phyloP scores from a whole-genome alignment of 192 early-diverging fungal species.

The Kickxella alabastrina region DNA sequence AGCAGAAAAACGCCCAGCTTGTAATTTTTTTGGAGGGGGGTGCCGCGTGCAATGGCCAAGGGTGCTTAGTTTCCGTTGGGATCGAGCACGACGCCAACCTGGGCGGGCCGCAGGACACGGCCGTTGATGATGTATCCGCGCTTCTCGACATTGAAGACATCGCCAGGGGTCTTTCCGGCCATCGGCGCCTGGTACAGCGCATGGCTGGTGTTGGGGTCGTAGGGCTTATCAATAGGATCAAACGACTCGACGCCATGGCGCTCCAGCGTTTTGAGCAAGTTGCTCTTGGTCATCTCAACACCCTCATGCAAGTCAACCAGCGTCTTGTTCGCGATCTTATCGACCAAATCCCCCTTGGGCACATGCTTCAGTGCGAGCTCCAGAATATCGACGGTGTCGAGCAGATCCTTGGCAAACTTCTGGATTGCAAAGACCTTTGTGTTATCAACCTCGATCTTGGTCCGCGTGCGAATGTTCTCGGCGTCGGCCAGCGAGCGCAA shows the following conservation, averaged over 20 bases:
- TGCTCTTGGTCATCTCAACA: slow-evolving; percentile 81
- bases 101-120: slow-evolving; percentile 87
- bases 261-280: slow-evolving; percentile 82
- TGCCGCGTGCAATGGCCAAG: too few relatives aligned
- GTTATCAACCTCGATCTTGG: slow-evolving; percentile 78
- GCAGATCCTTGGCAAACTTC: slow-evolving; percentile 97
- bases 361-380: slow-evolving; percentile 85
- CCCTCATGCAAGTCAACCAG: slow-evolving; percentile 82
- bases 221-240: slow-evolving; percentile 80
- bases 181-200: slow-evolving; percentile 93
- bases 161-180: slow-evolving; percentile 83
- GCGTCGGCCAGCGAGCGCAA: slow-evolving; percentile 90
- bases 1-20: too few relatives aligned
- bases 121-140: slow-evolving; percentile 89
- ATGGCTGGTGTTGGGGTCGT: slow-evolving; percentile 92
- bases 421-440: slow-evolving; percentile 87
- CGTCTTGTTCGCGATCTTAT: slow-evolving; percentile 54
- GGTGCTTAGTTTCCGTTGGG: slow-evolving; percentile 35
- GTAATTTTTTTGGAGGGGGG: too few relatives aligned
- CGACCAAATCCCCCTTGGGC: slow-evolving; percentile 60
- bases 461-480: slow-evolving; percentile 92
- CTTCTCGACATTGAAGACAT: slow-evolving; percentile 87
- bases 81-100: slow-evolving; percentile 89
- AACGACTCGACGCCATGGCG: slow-evolving; percentile 81
- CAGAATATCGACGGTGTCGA: slow-evolving; percentile 89